Conservation (phyloP, 768 basidiomycete genomes). For the Trichaptum fuscoviolaceum region DNA sequence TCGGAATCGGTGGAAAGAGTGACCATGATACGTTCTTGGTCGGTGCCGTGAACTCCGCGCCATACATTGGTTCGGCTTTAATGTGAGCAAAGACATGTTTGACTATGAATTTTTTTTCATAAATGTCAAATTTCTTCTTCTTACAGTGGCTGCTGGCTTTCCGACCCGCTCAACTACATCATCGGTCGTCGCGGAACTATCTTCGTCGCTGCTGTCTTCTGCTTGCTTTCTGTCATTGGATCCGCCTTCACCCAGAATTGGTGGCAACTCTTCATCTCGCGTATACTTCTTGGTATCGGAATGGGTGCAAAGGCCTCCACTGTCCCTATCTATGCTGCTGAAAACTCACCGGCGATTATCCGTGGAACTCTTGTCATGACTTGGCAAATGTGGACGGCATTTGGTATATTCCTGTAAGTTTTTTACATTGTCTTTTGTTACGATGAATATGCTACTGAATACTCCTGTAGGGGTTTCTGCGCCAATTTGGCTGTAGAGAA, state of each 20-base stretch:
- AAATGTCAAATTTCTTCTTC: background rate
- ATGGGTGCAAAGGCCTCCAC: slow-evolving; percentile 63
- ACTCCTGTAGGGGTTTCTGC: slow-evolving; percentile 21
- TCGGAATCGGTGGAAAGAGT: slow-evolving; percentile 31
- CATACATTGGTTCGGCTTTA: background rate
- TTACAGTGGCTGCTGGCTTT: slow-evolving; percentile 24
- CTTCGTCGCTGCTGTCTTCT: slow-evolving; percentile 29
- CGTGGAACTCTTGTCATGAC: slow-evolving; percentile 31
- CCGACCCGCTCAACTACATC: slow-evolving; percentile 25
- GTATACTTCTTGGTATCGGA: slow-evolving; percentile 55
- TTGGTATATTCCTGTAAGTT: slow-evolving; percentile 11
- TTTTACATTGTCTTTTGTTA: slow-evolving; percentile 24
- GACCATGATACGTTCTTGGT: background rate
- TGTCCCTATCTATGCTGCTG: slow-evolving; percentile 61
- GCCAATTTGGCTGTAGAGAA: slow-evolving; percentile 28
- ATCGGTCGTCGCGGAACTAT: slow-evolving; percentile 36
- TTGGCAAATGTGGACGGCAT: slow-evolving; percentile 34
- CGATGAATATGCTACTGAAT: background rate
- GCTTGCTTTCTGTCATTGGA: slow-evolving; percentile 16
- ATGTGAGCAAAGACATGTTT: background rate
- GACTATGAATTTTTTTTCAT: background rate
- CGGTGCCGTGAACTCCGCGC: background rate
- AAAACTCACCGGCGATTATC: slow-evolving; percentile 29
- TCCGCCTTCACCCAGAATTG: slow-evolving; percentile 47
- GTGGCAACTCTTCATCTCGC: slow-evolving; percentile 47